These are phyloP conservation scores for Eruca vesicaria DNA, from an alignment of 441 rosid genomes.

Conservation along the genomic window DNA sequence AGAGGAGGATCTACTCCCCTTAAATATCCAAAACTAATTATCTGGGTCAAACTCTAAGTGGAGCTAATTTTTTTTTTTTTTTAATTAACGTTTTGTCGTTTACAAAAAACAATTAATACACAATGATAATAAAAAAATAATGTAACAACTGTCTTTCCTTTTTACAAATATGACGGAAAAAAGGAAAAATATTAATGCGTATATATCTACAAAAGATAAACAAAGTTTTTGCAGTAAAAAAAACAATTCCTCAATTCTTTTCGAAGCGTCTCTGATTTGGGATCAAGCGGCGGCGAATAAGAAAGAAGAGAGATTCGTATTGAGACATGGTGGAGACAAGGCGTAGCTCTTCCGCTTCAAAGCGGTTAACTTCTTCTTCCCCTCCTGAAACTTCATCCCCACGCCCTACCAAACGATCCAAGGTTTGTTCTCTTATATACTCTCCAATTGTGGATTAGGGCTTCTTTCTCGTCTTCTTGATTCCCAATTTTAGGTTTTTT, in stretches of 20 bases:
- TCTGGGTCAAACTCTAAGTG: constrained; percentile 22
- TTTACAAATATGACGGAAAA: neutral
- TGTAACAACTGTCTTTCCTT: neutral
- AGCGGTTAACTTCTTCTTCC: constrained; percentile 54
- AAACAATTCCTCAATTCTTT: neutral
- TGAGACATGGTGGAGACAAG: constrained; percentile 82
- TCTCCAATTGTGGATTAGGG: neutral
- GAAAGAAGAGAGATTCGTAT: neutral
- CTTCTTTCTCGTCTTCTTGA: neutral
- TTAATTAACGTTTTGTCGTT: neutral
- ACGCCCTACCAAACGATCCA: constrained; percentile 60
- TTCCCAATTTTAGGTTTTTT: constrained; percentile 24
- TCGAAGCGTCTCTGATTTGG: constrained; percentile 10
- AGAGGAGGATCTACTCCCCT: constrained; percentile 6
- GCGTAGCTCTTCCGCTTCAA: no score
- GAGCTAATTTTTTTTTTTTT: neutral
- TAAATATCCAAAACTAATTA: constrained; percentile 7
- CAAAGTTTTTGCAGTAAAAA: constrained; percentile 13
- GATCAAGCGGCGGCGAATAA: constrained; percentile 24
- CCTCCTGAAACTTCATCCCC: constrained; percentile 45
- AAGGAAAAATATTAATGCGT: neutral
- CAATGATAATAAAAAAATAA: neutral
- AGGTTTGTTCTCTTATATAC: constrained; percentile 31
- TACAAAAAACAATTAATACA: neutral
- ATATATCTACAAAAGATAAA: neutral